Base-by-base conservation (phyloP, 306 rosid genomes). In the Lablab purpureus region DNA sequence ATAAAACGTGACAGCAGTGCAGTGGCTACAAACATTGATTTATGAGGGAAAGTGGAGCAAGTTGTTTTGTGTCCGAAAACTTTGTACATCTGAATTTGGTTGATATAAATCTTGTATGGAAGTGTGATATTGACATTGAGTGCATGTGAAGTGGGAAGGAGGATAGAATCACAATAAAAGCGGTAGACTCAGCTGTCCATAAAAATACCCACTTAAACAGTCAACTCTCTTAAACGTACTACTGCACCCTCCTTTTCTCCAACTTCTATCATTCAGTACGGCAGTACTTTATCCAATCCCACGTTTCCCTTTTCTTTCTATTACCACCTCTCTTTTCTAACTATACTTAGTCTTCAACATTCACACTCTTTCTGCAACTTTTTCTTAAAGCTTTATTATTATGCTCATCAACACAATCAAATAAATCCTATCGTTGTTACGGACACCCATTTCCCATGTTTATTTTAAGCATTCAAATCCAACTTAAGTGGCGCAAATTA, bases 51-150 rank as follows among this genome's bases (percentile, higher is more conserved):
- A 78, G 83, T 27, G 65, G 71, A 77, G 55, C 71, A 77, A 77
- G 71, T 65, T 30, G 76, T 71, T 64, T 6, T 70, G 22, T 77
- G 79, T 22, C 67, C 78, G 18, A 9, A 71, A 82, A 77, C 74
- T 63, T 30, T 30, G 47, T 77, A 71, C 82, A 78, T 83, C 86
- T 83, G 86, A 83, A 83, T 83, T 77, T 83, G 86, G 86, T 22
- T 77, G 49, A 70, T 50, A 70, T 46, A 40, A 70, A 82, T 82
- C 78, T 62, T 36, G 40, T 2, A 50, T n/a, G 11, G 7, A 8
- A 37, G 3, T 37, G 43, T 82, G 82, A 43, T 17, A 41, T 28
- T 71, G 85, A 77, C 74, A 37, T 21, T 1, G 21, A 15, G 30
- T 13, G 28, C 28, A 41, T 71, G 41, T 49, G 27, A 82, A 77